Conservation (phyloP, 345 rosid genomes). For the Salix koriyanagi region DNA sequence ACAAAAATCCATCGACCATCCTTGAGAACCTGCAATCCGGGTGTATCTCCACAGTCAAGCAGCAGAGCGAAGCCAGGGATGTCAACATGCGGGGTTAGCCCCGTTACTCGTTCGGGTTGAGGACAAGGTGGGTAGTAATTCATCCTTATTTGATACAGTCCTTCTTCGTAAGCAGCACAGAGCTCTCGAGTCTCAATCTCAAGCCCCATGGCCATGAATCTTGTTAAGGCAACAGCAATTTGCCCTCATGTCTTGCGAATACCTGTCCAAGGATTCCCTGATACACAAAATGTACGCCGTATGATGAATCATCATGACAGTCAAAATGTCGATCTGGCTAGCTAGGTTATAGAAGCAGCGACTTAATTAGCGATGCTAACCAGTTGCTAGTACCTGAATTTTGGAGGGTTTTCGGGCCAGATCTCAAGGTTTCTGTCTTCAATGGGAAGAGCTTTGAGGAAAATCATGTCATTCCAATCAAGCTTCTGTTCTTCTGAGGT, state of each 20-base stretch:
- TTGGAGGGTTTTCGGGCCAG: conserved; percentile 26
- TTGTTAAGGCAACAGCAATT: conserved; percentile 8
- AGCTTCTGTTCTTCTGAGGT: conserved; percentile 30
- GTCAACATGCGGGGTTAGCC: conserved; percentile 18
- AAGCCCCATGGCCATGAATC: conserved; percentile 19
- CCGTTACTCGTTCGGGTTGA: conserved; percentile 9
- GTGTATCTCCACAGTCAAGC: conserved; percentile 15
- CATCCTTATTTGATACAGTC: conserved; percentile 13
- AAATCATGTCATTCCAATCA: conserved; percentile 34
- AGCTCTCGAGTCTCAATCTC: conserved; percentile 5
- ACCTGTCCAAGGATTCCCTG: conserved; percentile 19
- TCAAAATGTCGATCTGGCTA: too few species aligned
- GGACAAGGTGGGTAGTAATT: conserved; percentile 23
- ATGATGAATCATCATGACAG: too few species aligned
- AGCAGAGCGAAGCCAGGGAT: conserved; percentile 18
- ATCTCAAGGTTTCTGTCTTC: conserved; percentile 17
- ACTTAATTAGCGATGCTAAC: background rate
- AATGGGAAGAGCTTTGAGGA: conserved; percentile 26
- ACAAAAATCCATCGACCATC: conserved; percentile 17
- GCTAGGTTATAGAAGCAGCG: too few species aligned
- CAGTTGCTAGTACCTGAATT: conserved; percentile 10
- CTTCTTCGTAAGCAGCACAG: conserved; percentile 5
- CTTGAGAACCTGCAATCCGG: conserved; percentile 17
- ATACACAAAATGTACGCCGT: background rate
- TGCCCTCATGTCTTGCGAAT: conserved; percentile 20